Evolutionary conservation across 2,329 filamentous ascomycete species (phyloP).

Genomic region (Calonectria montana): DNA sequence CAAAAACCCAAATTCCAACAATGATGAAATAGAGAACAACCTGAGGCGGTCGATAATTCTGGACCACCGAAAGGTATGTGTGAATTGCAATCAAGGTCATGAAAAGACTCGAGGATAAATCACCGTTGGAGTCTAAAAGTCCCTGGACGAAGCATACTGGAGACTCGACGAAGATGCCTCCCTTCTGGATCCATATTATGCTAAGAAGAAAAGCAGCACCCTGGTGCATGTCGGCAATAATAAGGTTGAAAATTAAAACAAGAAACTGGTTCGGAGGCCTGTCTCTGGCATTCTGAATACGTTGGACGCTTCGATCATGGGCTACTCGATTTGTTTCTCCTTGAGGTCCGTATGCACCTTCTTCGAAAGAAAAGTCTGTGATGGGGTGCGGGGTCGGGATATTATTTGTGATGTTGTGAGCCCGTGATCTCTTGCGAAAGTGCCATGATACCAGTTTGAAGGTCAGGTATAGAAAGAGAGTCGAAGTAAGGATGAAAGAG

Average conservation of each 20-base stretch:
- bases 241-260: conserved; percentile 76
- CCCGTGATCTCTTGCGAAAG: conserved; percentile 23
- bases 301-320: conserved; percentile 17
- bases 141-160: conserved; percentile 71
- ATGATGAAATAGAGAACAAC: conserved; percentile 62
- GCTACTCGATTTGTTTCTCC: conserved; percentile 19
- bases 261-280: conserved; percentile 71
- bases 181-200: conserved; percentile 64
- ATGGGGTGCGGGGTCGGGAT: conserved; percentile 30
- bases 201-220: conserved; percentile 72
- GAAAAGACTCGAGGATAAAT: conserved; percentile 74
- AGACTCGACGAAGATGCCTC: conserved; percentile 65
- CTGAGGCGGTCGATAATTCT: conserved; percentile 63
- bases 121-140: conserved; percentile 74
- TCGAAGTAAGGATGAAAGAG: conserved; percentile 42
- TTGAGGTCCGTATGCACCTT: conserved; percentile 19
- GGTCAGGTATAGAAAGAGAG: conserved; percentile 44
- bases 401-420: conserved; percentile 25
- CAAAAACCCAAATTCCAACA: conserved; percentile 65
- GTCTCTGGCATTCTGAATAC: conserved; percentile 16
- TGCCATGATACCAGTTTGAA: conserved; percentile 44
- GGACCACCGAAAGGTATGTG: conserved; percentile 72
- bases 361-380: conserved; percentile 45
- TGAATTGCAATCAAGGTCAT: conserved; percentile 74
- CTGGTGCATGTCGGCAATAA: conserved; percentile 75